Percentiles rank a stretch among this genome's conserved stretches.
phyloP scores from a whole-genome alignment of 495 filamentous ascomycete genomes.

The Penicillium crystallinum region DNA sequence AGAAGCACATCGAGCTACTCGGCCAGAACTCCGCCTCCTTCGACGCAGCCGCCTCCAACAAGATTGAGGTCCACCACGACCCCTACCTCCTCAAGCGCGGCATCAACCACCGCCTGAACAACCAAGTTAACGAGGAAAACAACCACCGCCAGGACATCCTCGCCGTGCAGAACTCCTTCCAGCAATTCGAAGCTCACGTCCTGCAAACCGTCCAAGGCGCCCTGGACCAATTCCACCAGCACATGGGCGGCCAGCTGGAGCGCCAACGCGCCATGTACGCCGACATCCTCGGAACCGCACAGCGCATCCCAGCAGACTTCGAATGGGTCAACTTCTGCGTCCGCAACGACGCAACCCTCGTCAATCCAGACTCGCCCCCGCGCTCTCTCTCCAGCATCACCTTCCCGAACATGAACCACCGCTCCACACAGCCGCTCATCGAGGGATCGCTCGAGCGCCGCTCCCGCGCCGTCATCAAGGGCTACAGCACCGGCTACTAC shows the following conservation, averaged over 20 bases:
- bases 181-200: constrained; percentile 81
- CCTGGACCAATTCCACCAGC: constrained; percentile 72
- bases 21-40: constrained; percentile 74
- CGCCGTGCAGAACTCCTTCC: constrained; percentile 81
- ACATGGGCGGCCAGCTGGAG: constrained; percentile 74
- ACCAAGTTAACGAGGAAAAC: constrained; percentile 92
- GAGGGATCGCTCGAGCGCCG: constrained; percentile 86
- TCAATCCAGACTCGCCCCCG: constrained; percentile 69
- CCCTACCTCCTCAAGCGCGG: constrained; percentile 84
- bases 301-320: constrained; percentile 80
- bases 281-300: constrained; percentile 73
- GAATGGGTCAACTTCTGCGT: constrained; percentile 83
- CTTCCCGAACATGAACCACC: constrained; percentile 87
- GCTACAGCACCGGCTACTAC: constrained; percentile 78
- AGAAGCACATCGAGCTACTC: constrained; percentile 93
- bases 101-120: constrained; percentile 75
- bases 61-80: constrained; percentile 64
- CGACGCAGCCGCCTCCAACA: constrained; percentile 60
- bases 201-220: constrained; percentile 75
- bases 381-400: constrained; percentile 64
- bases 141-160: constrained; percentile 87
- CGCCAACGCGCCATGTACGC: constrained; percentile 71
- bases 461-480: constrained; percentile 69
- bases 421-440: constrained; percentile 72
- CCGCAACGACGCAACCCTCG: constrained; percentile 64